A percentile compares a stretch with the other conserved stretches of the same genome.
These are phyloP conservation scores for Letharia lupina DNA, from an alignment of 495 filamentous ascomycete genomes.

Conservation along the genomic window DNA sequence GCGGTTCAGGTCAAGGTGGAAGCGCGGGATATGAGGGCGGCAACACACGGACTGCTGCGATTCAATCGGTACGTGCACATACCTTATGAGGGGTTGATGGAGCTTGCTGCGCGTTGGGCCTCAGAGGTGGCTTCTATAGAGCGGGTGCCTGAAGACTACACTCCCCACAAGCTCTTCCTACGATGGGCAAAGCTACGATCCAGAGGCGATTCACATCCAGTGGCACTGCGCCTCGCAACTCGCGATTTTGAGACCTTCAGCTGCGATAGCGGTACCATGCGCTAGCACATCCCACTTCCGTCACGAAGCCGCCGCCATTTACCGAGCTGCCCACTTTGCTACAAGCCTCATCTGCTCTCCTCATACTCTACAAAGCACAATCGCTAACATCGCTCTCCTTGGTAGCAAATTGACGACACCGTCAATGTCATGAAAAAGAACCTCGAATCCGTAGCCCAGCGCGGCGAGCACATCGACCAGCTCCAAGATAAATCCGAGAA, in stretches of 20 bases:
- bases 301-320: not conserved
- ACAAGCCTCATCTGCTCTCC: not conserved
- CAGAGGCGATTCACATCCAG: no score
- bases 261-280: not conserved
- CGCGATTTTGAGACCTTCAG: not conserved
- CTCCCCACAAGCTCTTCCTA: not conserved
- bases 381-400: constrained; percentile 26
- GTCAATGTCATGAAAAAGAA: constrained; percentile 91
- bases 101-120: not conserved
- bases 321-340: not conserved
- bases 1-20: constrained; percentile 42
- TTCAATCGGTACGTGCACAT: constrained; percentile 66
- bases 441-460: constrained; percentile 84
- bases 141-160: not conserved
- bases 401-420: constrained; percentile 92
- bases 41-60: constrained; percentile 58
- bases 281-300: not conserved
- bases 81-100: not conserved
- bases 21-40: constrained; percentile 50
- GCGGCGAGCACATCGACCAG: constrained; percentile 80
- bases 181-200: not conserved
- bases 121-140: not conserved
- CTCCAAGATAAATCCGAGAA: constrained; percentile 96
- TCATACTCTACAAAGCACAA: not conserved
- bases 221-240: not conserved